phyloP scores from a whole-genome alignment of 331 rosid genomes.

The Cydonia oblonga region DNA sequence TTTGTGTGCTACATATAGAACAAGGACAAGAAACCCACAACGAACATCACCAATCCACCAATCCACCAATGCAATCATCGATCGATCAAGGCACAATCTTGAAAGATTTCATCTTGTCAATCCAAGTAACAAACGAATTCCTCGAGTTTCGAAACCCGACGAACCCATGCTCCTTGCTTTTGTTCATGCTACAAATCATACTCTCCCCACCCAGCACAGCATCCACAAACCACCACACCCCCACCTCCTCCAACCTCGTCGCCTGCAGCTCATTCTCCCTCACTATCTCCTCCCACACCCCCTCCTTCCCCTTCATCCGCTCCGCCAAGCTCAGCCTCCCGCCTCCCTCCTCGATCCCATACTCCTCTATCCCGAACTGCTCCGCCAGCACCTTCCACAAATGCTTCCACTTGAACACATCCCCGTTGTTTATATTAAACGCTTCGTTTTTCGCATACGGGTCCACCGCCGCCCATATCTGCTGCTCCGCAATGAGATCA shows the following conservation, averaged over 20 bases:
- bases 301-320: not conserved
- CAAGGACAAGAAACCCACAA: not conserved
- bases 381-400: not conserved
- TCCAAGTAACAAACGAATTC: conserved; percentile 45
- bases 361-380: not conserved
- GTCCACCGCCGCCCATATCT: conserved; percentile 1
- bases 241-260: not conserved
- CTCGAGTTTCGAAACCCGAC: conserved; percentile 62
- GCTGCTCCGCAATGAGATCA: not conserved
- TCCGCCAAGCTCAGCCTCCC: not conserved
- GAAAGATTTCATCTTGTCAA: conserved; percentile 36
- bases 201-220: not conserved
- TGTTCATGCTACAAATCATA: conserved; percentile 40
- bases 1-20: not conserved
- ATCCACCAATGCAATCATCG: not conserved
- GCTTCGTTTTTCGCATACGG: conserved; percentile 1
- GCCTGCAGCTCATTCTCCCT: not conserved
- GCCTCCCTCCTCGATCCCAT: not conserved
- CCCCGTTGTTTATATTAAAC: not conserved
- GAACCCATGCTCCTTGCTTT: conserved; percentile 65
- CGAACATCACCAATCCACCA: not conserved
- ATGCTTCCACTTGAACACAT: conserved; percentile 1
- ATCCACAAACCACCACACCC: not conserved
- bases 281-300: not conserved
- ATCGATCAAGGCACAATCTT: conserved; percentile 44